phyloP scores from a whole-genome alignment of 345 rosid genomes.

The Syzygium aromaticum region DNA sequence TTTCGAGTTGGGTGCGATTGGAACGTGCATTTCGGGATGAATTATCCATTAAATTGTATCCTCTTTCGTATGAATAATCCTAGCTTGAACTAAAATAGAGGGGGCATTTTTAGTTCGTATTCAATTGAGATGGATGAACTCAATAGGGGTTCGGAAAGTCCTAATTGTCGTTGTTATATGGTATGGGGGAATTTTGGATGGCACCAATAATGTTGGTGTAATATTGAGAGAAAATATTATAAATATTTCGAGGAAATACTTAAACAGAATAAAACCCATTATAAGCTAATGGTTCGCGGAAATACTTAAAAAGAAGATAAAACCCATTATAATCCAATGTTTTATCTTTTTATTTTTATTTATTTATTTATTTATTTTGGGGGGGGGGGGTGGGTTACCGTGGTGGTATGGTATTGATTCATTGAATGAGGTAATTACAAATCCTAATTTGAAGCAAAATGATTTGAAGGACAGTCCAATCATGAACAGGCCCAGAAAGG shows the following conservation, averaged over 20 bases:
- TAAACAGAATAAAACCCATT: background rate
- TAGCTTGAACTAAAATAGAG: background rate
- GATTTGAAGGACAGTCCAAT: no score
- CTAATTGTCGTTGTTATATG: background rate
- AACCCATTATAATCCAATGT: no score
- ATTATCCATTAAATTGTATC: background rate
- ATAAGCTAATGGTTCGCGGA: no score
- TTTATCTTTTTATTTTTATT: no score
- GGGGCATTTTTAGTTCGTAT: background rate
- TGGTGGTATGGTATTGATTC: no score
- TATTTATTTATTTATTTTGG: no score
- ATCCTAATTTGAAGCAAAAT: no score
- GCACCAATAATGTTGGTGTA: rapidly evolving
- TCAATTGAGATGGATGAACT: background rate
- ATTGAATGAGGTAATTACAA: no score
- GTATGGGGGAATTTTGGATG: background rate
- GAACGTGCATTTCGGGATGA: background rate
- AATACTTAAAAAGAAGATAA: no score
- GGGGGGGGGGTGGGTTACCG: no score
- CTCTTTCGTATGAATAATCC: background rate
- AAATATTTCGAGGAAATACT: background rate
- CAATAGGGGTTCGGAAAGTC: background rate
- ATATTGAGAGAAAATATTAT: background rate
- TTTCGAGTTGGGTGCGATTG: background rate
- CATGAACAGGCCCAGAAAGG: background rate